Conservation (phyloP, 257 asterid genomes). For the Solanum neorickii region DNA sequence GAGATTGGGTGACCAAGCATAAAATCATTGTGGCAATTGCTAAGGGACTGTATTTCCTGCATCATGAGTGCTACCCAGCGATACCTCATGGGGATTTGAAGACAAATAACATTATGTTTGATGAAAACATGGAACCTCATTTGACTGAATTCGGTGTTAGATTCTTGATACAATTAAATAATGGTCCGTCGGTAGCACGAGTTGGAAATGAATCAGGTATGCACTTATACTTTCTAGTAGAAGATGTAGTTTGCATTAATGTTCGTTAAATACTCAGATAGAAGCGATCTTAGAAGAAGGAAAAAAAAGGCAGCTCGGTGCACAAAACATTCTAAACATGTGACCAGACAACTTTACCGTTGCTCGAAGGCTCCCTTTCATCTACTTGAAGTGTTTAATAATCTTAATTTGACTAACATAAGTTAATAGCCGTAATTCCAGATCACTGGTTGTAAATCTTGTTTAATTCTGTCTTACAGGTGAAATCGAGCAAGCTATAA, state of each 20-base stretch:
- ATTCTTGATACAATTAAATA: conserved; percentile 24
- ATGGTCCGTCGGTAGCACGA: conserved; percentile 10
- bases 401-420: not conserved
- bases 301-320: not conserved
- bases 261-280: not conserved
- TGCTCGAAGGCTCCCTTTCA: not conserved
- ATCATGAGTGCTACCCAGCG: conserved; percentile 69
- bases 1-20: conserved; percentile 62
- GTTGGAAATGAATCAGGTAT: conserved; percentile 45
- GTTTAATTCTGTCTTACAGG: conserved; percentile 30
- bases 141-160: conserved; percentile 64
- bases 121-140: conserved; percentile 84
- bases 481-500: conserved; percentile 20
- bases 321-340: not conserved
- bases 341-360: not conserved
- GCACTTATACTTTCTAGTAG: not conserved
- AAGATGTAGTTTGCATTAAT: not conserved
- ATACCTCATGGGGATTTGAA: conserved; percentile 77
- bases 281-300: not conserved
- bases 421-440: not conserved
- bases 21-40: conserved; percentile 54
- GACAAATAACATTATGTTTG: conserved; percentile 52
- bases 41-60: conserved; percentile 65
- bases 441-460: not conserved
- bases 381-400: not conserved